Percentiles rank a stretch among this genome's conserved stretches.
Evolutionary conservation across 306 rosid genomes (phyloP).

Genomic region (Dalbergia cultrata): DNA sequence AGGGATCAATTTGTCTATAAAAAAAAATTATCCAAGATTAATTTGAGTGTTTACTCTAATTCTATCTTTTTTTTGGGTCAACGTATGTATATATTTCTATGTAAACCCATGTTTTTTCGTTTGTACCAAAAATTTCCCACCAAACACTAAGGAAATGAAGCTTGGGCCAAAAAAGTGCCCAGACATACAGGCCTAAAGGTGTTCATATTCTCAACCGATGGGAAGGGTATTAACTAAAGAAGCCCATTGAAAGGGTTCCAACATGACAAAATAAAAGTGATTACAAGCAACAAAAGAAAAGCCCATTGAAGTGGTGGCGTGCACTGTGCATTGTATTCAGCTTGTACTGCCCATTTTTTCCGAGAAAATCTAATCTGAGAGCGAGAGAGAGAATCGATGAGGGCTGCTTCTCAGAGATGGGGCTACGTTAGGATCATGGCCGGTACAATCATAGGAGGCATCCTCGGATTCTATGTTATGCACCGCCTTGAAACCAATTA

Average conservation of each 20-base stretch:
- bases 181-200: neutral
- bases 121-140: too few relatives aligned
- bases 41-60: too few relatives aligned
- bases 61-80: too few relatives aligned
- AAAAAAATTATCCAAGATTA: too few relatives aligned
- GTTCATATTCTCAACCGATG: neutral
- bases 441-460: slow-evolving; percentile 78
- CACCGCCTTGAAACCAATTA: slow-evolving; percentile 73
- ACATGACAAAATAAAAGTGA: too few relatives aligned
- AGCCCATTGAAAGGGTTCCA: too few relatives aligned
- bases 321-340: neutral
- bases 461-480: slow-evolving; percentile 92
- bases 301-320: neutral
- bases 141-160: too few relatives aligned
- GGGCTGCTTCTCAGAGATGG: slow-evolving; percentile 63
- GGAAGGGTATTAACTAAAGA: neutral
- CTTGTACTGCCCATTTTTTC: neutral
- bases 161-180: neutral
- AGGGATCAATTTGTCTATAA: too few relatives aligned
- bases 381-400: slow-evolving; percentile 37
- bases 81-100: too few relatives aligned
- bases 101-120: too few relatives aligned
- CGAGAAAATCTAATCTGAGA: neutral
- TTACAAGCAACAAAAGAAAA: too few relatives aligned
- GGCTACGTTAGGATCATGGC: slow-evolving; percentile 75